Conservation (phyloP, 2,329 filamentous ascomycete species). For the Colletotrichum sp. region DNA sequence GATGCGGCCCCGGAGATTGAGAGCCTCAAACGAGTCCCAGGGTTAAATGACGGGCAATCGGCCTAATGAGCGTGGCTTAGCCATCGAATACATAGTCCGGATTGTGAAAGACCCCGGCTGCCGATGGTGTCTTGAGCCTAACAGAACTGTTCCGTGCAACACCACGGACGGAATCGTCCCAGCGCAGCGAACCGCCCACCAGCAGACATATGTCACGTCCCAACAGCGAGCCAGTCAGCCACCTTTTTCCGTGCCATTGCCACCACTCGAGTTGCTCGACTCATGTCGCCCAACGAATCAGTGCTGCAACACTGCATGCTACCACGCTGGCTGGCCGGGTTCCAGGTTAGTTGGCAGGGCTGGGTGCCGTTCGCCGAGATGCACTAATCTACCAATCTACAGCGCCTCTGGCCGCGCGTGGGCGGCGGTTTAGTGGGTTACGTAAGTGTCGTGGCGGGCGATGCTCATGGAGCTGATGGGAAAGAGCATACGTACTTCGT, state of each 20-base stretch:
- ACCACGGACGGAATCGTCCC: not conserved
- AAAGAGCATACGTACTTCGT: conserved; percentile 8
- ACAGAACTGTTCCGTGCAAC: not conserved
- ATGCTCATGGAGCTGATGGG: not conserved
- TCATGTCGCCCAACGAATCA: not conserved
- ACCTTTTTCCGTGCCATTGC: not conserved
- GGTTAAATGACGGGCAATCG: not conserved
- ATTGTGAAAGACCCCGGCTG: not conserved
- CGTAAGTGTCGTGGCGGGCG: not conserved
- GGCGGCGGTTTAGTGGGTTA: not conserved
- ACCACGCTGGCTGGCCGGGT: not conserved
- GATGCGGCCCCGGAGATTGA: not conserved
- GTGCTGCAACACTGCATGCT: not conserved
- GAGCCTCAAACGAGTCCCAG: not conserved
- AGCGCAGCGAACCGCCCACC: not conserved
- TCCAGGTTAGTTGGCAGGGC: not conserved
- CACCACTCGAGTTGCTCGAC: not conserved
- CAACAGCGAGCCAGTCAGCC: not conserved
- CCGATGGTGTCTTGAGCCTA: not conserved
- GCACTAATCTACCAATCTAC: conserved; percentile 12
- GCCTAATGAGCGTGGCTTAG: not conserved
- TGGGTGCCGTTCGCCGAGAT: not conserved
- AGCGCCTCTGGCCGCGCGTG: not conserved
- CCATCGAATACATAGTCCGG: not conserved
- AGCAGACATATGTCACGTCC: not conserved